phyloP scores from a whole-genome alignment of 257 asterid genomes.

The Handroanthus guayacan region DNA sequence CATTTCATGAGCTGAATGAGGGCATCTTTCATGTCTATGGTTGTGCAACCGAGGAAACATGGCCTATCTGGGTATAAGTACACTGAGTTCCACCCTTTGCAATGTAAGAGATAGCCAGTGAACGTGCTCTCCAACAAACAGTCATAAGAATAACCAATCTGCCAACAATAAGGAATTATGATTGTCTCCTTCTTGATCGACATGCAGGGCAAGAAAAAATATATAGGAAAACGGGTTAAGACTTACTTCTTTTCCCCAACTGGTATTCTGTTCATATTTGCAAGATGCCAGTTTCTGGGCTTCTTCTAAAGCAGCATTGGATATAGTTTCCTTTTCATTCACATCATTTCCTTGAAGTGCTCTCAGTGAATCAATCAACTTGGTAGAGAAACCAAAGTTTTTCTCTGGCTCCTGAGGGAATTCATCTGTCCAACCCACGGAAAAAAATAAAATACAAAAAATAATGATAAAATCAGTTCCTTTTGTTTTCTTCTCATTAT shows the following conservation, averaged over 20 bases:
- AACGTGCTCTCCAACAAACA: constrained; percentile 72
- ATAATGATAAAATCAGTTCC: background rate
- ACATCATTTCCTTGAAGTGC: constrained; percentile 38
- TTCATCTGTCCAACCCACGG: constrained; percentile 49
- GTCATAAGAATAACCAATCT: constrained; percentile 83
- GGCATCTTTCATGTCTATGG: constrained; percentile 72
- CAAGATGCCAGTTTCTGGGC: constrained; percentile 75
- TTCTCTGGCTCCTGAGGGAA: constrained; percentile 49
- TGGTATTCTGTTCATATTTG: constrained; percentile 67
- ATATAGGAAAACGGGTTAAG: background rate
- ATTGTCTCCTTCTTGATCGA: background rate
- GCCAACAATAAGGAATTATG: constrained; percentile 10
- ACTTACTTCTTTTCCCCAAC: constrained; percentile 84
- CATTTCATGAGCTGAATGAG: constrained; percentile 69
- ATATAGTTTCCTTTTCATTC: constrained; percentile 18
- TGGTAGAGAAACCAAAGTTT: constrained; percentile 57
- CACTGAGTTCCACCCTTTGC: constrained; percentile 66
- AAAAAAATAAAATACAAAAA: background rate
- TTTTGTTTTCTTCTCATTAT: background rate
- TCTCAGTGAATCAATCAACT: constrained; percentile 57
- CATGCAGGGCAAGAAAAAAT: background rate
- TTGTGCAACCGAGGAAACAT: constrained; percentile 65
- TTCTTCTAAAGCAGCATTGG: constrained; percentile 53
- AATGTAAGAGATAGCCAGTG: constrained; percentile 62
- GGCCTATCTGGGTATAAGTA: constrained; percentile 68